Conservation (phyloP, 208 protist species). For the Trypanosoma caninum region DNA sequence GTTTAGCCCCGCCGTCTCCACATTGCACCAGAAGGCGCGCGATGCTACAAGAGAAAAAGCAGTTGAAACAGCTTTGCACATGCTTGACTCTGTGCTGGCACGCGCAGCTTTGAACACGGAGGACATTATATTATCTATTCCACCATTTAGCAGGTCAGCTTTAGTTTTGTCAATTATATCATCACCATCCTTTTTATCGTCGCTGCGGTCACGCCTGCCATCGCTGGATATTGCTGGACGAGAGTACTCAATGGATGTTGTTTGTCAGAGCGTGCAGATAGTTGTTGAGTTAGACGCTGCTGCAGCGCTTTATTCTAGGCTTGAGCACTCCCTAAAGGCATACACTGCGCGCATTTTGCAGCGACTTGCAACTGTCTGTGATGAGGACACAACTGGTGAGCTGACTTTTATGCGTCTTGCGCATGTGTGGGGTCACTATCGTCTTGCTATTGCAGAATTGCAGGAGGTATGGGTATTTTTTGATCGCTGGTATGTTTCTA, state of each 20-base stretch:
- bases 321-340: conserved; percentile 24
- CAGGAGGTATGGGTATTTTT: conserved; percentile 55
- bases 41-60: conserved; percentile 11
- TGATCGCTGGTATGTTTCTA: conserved; percentile 35
- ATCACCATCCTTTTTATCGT: not conserved
- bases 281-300: conserved; percentile 40
- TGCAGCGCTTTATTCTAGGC: conserved; percentile 19
- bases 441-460: conserved; percentile 36
- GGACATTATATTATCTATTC: conserved; percentile 2
- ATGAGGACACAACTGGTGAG: not conserved
- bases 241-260: conserved; percentile 47
- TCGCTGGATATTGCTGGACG: conserved; percentile 1
- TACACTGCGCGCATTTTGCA: conserved; percentile 29
- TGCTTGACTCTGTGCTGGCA: conserved; percentile 38
- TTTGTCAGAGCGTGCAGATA: conserved; percentile 44
- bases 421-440: conserved; percentile 39
- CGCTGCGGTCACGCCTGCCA: not conserved
- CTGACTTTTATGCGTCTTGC: conserved; percentile 33
- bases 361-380: conserved; percentile 1
- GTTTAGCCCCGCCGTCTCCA: conserved; percentile 1
- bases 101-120: conserved; percentile 2
- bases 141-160: conserved; percentile 23
- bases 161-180: not conserved
- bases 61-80: conserved; percentile 19
- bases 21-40: conserved; percentile 5